These are phyloP conservation scores for Globisporangium acanthophoron DNA, from an alignment of 352 stramenopile species.

Conservation along the genomic window DNA sequence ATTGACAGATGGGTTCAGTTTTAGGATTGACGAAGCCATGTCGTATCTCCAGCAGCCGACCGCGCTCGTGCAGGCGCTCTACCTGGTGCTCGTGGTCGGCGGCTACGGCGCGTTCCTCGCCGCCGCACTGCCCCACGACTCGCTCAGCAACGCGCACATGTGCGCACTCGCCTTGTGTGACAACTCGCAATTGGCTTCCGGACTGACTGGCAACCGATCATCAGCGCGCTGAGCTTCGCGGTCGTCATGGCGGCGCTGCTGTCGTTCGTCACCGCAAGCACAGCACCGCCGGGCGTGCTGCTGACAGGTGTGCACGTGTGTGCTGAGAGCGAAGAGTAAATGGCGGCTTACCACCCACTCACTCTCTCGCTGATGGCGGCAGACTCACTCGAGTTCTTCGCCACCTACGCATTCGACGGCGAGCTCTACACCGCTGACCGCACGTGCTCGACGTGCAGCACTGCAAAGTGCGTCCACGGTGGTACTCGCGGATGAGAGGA, in stretches of 20 bases:
- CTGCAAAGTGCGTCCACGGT: slow-evolving; percentile 23
- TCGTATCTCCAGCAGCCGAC: slow-evolving; percentile 18
- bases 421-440: slow-evolving; percentile 28
- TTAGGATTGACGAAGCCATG: slow-evolving; percentile 9
- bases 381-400: slow-evolving; percentile 45
- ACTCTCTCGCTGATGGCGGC: neutral
- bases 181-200: too few species aligned
- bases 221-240: slow-evolving; percentile 28
- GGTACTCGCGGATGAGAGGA: too few species aligned
- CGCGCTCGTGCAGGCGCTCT: slow-evolving; percentile 40
- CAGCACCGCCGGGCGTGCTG: slow-evolving; percentile 34
- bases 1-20: too few species aligned
- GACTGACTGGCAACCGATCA: neutral
- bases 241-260: slow-evolving; percentile 37
- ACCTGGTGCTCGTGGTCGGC: slow-evolving; percentile 49
- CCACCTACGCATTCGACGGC: slow-evolving; percentile 50
- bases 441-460: slow-evolving; percentile 43
- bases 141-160: slow-evolving; percentile 36
- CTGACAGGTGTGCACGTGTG: slow-evolving; percentile 32
- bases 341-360: neutral
- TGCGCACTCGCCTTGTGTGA: slow-evolving; percentile 2
- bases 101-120: slow-evolving; percentile 56
- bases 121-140: slow-evolving; percentile 30
- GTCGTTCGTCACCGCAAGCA: slow-evolving; percentile 46
- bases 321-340: neutral